Base-by-base conservation (phyloP, 208 protist species). In the Acanthamoeba castellanii region DNA sequence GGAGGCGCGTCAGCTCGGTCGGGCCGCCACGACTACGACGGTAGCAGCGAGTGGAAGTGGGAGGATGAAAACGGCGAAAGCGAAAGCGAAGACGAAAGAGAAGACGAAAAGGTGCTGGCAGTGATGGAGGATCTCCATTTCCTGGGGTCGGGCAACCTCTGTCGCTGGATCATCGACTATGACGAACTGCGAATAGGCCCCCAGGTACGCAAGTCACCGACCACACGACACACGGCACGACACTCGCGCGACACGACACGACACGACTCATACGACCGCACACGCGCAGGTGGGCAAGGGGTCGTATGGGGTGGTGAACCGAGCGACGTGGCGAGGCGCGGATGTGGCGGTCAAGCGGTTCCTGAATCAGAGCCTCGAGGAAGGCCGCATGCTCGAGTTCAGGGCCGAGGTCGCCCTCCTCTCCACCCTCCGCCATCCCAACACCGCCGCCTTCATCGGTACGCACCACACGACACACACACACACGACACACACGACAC, bases 131-230 rank as follows among this genome's bases (percentile, higher is more conserved):
- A 20, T 9, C 14, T 42, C 82, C n/a, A 88, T 5, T 18, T 34
- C 3, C 82, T 89, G 16, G 37, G 32, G 32, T 50, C 32, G n/a
- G 42, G 32, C 82, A 61, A 89, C 55, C 82, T 89, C 11, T 89
- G 82, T 34, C 45, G 82, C 14, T 89, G 82, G 82, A 61, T 89
- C 82, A 55, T 89, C 55, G 22, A 61, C 55, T 89, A 27, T 27
- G 32, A 88, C 37, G 37, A 88, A 34, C 37, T 55, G 50, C 50
- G 6, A 9, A 55, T 55, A 0, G 50, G 50, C 50, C 13, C 50
- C 0, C 50, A 55, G 50, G 50, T 55, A 55, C 50, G 3, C 50
- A 18, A 55, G 14, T 6, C 50, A 18, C 50, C 50, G 3, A 55
- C 50, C 50, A 55, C 7, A 55, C 7, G 14, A 52, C 47, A 11